These are phyloP conservation scores for Thalassiosira hispida DNA, from an alignment of 352 stramenopile genomes.

Conservation along the genomic window DNA sequence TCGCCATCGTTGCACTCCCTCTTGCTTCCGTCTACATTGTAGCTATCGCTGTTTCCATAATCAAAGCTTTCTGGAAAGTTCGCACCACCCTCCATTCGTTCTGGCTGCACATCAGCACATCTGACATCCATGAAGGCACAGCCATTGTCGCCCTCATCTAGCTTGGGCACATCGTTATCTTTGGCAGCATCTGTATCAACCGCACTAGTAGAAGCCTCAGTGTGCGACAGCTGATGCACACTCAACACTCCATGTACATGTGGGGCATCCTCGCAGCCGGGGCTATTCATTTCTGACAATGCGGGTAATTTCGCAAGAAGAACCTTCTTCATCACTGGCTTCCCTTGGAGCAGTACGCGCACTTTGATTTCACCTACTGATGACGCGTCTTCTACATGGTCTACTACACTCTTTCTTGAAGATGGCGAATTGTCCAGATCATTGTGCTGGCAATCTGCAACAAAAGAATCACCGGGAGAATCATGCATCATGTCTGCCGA, in stretches of 20 bases:
- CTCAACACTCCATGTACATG: not conserved
- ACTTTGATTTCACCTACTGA: conserved; percentile 1
- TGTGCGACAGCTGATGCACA: too few species aligned
- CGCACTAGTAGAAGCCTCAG: too few species aligned
- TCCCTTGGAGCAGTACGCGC: not conserved
- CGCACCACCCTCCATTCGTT: too few species aligned
- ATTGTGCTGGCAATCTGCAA: conserved; percentile 8
- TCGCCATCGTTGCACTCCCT: not conserved
- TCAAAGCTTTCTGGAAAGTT: not conserved
- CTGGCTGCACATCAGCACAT: too few species aligned
- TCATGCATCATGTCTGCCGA: not conserved
- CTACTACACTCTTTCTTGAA: too few species aligned
- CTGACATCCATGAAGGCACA: too few species aligned
- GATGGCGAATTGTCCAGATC: not conserved
- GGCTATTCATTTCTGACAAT: not conserved
- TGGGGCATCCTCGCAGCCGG: not conserved
- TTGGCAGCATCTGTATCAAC: too few species aligned
- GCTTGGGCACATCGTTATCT: too few species aligned
- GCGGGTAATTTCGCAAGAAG: not conserved
- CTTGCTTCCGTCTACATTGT: not conserved
- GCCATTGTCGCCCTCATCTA: too few species aligned
- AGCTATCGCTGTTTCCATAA: not conserved
- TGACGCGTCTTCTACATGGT: not conserved
- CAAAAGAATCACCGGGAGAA: not conserved
- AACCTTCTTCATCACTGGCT: conserved; percentile 1